Evolutionary conservation across 352 stramenopile species (phyloP), one percentile per base, ranked within the genome.

Genomic region (Globisporangium spinosum): DNA sequence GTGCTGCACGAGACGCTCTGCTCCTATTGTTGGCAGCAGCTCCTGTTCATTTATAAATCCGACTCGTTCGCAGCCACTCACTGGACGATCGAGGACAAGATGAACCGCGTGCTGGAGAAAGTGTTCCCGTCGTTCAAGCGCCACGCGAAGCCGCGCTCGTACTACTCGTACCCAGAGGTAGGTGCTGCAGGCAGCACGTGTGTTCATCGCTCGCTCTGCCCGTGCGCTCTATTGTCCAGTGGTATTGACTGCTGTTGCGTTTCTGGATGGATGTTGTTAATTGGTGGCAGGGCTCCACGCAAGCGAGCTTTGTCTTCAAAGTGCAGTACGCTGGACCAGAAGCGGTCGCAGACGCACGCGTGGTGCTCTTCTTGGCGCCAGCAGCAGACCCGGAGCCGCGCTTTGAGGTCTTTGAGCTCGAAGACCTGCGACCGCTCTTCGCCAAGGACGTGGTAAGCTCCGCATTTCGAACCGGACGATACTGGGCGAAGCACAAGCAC

Each of bases 51-150:
- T 49, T 49, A 8, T 22, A 20, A 20, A 49, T n/a, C 43, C 9
- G 43, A 49, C 40, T 47, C 15, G 40, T 47, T 47, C 40, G 15
- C 40, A 20, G 5, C 43, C 43, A 49, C 43, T 49, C 43, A 49
- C 17, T 49, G 43, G 17, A 49, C 43, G 43, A 49, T 17, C 15
- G 13, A 17, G 22, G 0, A 27, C 38, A 45, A 54, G 13, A 92
- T 92, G 84, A 90, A 92, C 56, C 84, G 82, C 67, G 79, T 84
- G 34, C 74, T 92, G 25, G 80, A 92, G 72, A 85, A 76, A 29
- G 76, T 82, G n/a, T 92, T 90, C 69, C 77, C 78, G 23, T 49
- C 80, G 65, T 91, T 87, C 70, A 79, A 64, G 22, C 75, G 80
- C 45, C 77, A 89, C 62, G 63, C 64, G 6, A 61, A 62, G 2